Conservation (phyloP, 2,329 filamentous ascomycete genomes). For the Alternaria alternata region DNA sequence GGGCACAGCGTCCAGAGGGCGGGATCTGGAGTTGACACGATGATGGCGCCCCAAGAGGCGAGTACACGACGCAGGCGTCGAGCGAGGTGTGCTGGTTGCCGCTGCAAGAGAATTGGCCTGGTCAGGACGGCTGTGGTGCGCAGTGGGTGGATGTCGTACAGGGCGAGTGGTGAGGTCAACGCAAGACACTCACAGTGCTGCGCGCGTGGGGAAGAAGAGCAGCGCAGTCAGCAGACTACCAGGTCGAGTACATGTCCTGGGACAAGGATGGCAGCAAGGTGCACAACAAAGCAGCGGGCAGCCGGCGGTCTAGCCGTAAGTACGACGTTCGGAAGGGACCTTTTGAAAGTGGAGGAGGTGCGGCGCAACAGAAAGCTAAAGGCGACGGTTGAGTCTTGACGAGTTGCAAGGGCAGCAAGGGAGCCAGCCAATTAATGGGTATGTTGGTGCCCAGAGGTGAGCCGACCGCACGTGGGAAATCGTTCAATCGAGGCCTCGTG, state of each 20-base stretch:
- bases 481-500: constrained; percentile 51
- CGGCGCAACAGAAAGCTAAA: constrained; percentile 29
- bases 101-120: constrained; percentile 21
- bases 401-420: constrained; percentile 24
- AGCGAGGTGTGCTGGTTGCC: constrained; percentile 25
- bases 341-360: constrained; percentile 29
- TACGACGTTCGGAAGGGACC: constrained; percentile 36
- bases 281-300: constrained; percentile 35
- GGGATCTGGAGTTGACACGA: constrained; percentile 33
- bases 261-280: constrained; percentile 15
- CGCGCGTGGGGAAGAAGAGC: constrained; percentile 14
- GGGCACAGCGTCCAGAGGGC: constrained; percentile 34
- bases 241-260: constrained; percentile 33
- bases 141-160: constrained; percentile 37
- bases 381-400: constrained; percentile 21
- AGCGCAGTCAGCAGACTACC: constrained; percentile 25
- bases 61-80: constrained; percentile 34
- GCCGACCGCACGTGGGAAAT: constrained; percentile 49
- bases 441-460: constrained; percentile 36
- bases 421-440: constrained; percentile 41
- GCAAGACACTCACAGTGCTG: neutral
- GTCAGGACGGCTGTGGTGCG: constrained; percentile 18
- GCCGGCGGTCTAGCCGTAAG: constrained; percentile 41
- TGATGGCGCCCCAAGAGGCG: constrained; percentile 24
- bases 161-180: constrained; percentile 24